Evolutionary conservation across 768 basidiomycete genomes (phyloP).

Genomic region (Lentinula sp.): DNA sequence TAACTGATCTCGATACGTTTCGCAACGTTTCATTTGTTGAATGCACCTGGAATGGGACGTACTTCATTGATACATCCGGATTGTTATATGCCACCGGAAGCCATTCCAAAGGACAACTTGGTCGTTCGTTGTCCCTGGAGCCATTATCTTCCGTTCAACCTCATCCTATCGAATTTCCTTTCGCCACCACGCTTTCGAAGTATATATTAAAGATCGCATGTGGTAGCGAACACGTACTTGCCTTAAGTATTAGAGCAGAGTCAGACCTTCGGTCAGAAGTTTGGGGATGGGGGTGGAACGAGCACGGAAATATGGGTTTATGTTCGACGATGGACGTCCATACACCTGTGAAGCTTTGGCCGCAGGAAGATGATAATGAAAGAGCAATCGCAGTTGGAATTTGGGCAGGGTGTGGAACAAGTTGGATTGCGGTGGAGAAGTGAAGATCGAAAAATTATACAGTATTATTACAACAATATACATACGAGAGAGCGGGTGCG

Average conservation of each 20-base stretch:
- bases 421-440: slow-evolving; percentile 30
- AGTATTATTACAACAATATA: background rate
- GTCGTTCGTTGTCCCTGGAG: slow-evolving; percentile 22
- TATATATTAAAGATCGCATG: slow-evolving; percentile 43
- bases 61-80: slow-evolving; percentile 20
- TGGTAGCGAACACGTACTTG: slow-evolving; percentile 84
- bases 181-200: slow-evolving; percentile 10
- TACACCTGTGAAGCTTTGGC: slow-evolving; percentile 51
- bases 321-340: slow-evolving; percentile 51
- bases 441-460: background rate
- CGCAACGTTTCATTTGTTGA: slow-evolving; percentile 27
- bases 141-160: background rate
- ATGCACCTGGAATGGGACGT: slow-evolving; percentile 84
- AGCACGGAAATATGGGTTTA: slow-evolving; percentile 88
- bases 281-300: slow-evolving; percentile 97
- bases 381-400: slow-evolving; percentile 5
- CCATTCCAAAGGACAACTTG: slow-evolving; percentile 65
- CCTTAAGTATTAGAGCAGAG: slow-evolving; percentile 16
- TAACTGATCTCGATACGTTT: slow-evolving; percentile 29
- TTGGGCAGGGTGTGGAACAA: slow-evolving; percentile 27
- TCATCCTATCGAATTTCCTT: slow-evolving; percentile 15
- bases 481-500: background rate
- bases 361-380: slow-evolving; percentile 13
- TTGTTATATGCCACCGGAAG: slow-evolving; percentile 43
- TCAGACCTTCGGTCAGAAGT: slow-evolving; percentile 30